Base-by-base conservation (phyloP, 2,329 filamentous ascomycete genomes). In the Aspergillus sp. region DNA sequence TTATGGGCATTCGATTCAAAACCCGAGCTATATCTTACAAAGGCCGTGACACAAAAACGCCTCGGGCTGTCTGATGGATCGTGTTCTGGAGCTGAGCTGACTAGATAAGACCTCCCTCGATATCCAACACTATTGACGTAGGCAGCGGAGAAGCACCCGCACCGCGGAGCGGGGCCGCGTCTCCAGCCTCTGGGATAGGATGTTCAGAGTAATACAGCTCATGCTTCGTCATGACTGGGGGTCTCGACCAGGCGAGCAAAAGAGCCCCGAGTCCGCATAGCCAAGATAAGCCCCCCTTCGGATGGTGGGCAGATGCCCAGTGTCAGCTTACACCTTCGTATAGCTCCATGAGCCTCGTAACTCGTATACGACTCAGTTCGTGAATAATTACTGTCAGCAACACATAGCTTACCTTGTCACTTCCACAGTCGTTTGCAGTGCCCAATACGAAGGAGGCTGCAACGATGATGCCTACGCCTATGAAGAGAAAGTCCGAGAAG, bases 121-220 rank as follows among this genome's bases (percentile, higher is more conserved):
- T 24, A 8, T 17, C 34, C 42, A 20, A 47, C n/a, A 11, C 9
- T 20, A 47, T 41, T 12, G 24, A 40, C 11, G 30, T 6, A 22
- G 4, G 17, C 42, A 53, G 12, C 51, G 51, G 41, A 33, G 41
- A 39, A 5, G n/a, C 39, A 20, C 40, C 51, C 51, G 51, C 39
- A 15, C 6, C 8, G 33, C 51, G 51, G 42, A 48, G 51, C 51
- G 51, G 42, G 51, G 51, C 51, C 51, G 42, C 33, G 12, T 20
- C 30, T 20, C 15, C 13, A 8, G 30, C 22, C 3, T n/a, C n/a
- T 51, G 24, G 49, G 49, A 33, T 44, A 15, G 17, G 39, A 17
- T 41, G 12, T 15, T 33, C 39, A 30, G 17, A 30, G 22, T 51
- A 41, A 20, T 47, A 34, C 11, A 12, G 12, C 30, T 48, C 51